Evolutionary conservation across 208 protist species (phyloP), one percentile per base, ranked within the genome.

Genomic region (Leishmania tropica): DNA sequence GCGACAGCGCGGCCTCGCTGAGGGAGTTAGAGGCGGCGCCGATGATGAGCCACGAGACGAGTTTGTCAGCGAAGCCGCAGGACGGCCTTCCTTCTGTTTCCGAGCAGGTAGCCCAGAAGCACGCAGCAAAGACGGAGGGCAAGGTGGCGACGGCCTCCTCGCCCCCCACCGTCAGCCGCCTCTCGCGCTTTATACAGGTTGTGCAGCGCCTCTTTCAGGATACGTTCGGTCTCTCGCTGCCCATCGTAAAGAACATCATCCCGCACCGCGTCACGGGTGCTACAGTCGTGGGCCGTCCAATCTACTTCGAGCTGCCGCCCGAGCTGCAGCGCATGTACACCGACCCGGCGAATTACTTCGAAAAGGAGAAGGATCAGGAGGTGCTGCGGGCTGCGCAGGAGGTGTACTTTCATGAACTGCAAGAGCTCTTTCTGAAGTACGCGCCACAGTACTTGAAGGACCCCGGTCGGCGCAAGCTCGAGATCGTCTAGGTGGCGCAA

Each of bases 191-290:
- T 17, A n/a, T 91, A 3, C 47, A 85, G 35, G 45, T 15, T 11
- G n/a, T 87, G 21, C 87, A 91, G 74, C 77, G 74, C 28, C 54
- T 86, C 19, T 91, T 92, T 40, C 87, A 94, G 70, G 71, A 83
- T 7, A 85, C 88, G 3, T 87, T 92, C 62, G 88, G 90, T 75
- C 78, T 93, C 37, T 93, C 91, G 28, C 83, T 93, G 28, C 91
- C 85, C 6, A 62, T 94, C 31, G 77, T 94, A 64, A 89, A 76
- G 48, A 91, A 94, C 72, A 56, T 93, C 35, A 75, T 93, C 4
- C 91, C 91, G 6, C 80, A 76, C 79, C 79, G 86, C 35, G 79
- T 84, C 47, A 78, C 81, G 5, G 79, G 83, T 8, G 89, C 85
- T 10, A 88, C 83, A 10, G 89, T 94, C n/a, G 81, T 94, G 42